Percentiles rank a stretch among this genome's conserved stretches.
phyloP scores from a whole-genome alignment of 108 stramenopile genomes.

The Conticribra guillardii region DNA sequence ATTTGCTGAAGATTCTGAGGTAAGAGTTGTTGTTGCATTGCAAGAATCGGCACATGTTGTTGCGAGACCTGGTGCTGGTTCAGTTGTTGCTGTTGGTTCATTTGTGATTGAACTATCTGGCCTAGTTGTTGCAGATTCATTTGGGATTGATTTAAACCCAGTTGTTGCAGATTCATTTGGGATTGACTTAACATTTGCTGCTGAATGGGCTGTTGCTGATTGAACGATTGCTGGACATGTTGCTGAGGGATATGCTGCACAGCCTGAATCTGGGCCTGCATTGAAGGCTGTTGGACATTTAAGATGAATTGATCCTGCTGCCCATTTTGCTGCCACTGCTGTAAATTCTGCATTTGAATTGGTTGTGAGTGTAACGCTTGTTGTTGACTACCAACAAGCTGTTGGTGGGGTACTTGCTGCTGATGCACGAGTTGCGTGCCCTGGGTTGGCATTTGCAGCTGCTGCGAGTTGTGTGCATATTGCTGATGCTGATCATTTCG shows the following conservation, averaged over 20 bases:
- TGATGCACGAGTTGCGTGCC: too few species aligned
- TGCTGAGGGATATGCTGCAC: background rate
- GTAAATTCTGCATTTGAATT: background rate
- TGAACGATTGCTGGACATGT: too few species aligned
- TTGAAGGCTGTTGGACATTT: background rate
- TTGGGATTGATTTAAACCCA: background rate
- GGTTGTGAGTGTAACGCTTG: too few species aligned
- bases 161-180: conserved; percentile 24
- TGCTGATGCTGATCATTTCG: background rate
- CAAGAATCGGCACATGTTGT: background rate
- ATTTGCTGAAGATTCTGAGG: background rate
- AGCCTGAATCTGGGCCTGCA: background rate
- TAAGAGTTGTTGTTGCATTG: background rate
- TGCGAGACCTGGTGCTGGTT: too few species aligned
- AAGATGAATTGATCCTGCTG: background rate
- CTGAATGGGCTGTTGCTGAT: background rate
- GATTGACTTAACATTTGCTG: conserved; percentile 7
- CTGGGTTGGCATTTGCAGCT: too few species aligned
- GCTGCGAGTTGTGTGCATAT: background rate
- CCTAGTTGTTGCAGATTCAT: conserved; percentile 16
- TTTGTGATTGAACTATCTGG: background rate
- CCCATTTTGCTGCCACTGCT: conserved; percentile 4
- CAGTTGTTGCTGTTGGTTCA: conserved; percentile 2
- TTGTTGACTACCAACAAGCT: too few species aligned
- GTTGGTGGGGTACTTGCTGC: too few species aligned